A percentile compares a stretch with the other conserved stretches of the same genome.
Evolutionary conservation across 352 stramenopile species (phyloP).

Genomic region (Phytophthora nicotianae): DNA sequence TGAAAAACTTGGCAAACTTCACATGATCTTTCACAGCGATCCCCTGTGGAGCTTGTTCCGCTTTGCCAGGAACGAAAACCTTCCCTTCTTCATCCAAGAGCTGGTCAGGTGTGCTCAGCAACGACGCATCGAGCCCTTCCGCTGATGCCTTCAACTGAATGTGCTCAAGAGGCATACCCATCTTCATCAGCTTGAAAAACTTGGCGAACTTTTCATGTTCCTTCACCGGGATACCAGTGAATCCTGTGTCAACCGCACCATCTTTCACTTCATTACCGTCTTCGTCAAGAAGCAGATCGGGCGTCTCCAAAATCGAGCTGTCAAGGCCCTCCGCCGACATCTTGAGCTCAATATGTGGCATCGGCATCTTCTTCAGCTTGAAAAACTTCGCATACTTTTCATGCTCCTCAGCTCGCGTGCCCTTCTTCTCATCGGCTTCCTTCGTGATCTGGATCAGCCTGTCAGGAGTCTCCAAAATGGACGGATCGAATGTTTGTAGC

Average conservation of each 20-base stretch:
- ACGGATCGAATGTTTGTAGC: slow-evolving; percentile 52
- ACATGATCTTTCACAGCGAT: slow-evolving; percentile 70
- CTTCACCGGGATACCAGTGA: slow-evolving; percentile 61
- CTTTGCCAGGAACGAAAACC: slow-evolving; percentile 33
- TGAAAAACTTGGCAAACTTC: slow-evolving; percentile 81
- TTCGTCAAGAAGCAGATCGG: slow-evolving; percentile 65
- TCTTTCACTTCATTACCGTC: slow-evolving; percentile 66
- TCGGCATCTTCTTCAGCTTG: slow-evolving; percentile 95
- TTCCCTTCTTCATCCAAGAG: slow-evolving; percentile 62
- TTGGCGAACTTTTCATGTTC: slow-evolving; percentile 93
- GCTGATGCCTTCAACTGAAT: slow-evolving; percentile 88
- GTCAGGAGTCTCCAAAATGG: slow-evolving; percentile 70
- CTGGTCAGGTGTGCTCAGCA: slow-evolving; percentile 64
- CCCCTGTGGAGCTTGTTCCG: slow-evolving; percentile 23
- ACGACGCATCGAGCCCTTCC: slow-evolving; percentile 55
- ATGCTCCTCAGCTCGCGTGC: slow-evolving; percentile 64
- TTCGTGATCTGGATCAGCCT: slow-evolving; percentile 91
- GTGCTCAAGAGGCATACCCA: slow-evolving; percentile 88
- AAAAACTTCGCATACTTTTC: slow-evolving; percentile 92
- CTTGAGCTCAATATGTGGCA: slow-evolving; percentile 92
- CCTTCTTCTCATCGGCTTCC: slow-evolving; percentile 43
- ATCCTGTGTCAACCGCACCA: slow-evolving; percentile 14
- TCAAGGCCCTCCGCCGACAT: slow-evolving; percentile 94
- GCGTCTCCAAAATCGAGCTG: slow-evolving; percentile 79
- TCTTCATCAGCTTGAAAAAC: slow-evolving; percentile 95